Evolutionary conservation across 2,329 filamentous ascomycete genomes (phyloP), one percentile per base, ranked within the genome.

Genomic region (Hypomyces rosellus): DNA sequence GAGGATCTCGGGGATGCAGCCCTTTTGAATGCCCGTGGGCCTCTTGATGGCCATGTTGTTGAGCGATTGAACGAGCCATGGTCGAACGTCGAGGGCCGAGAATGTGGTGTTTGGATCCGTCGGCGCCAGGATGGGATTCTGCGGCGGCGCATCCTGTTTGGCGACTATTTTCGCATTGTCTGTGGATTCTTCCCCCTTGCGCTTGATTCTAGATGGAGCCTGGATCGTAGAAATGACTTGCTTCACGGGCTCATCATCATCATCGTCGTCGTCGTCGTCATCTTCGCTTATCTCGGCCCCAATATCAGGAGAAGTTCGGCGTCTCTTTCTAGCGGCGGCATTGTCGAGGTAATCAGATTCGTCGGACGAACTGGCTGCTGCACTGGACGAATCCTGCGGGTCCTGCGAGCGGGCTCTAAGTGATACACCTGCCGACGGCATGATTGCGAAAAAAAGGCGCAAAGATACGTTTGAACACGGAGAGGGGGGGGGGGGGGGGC

Each of bases 1-100:
- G 34, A 99, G 68, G 53, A 97, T 96, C 65, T 93, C 87, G 1
- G 92, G 91, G 62, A 99, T 97, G 65, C 89, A 95, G 47, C 84
- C 85, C 62, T 87, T 89, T 61, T 99, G 93, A 74, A 99, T 97
- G 14, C 86, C 86, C 0, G 93, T 99, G 0, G 93, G 93, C 51
- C 85, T 78, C 63, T 82, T 88, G 64, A 99, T 96, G 30, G 90
- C 89, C 78, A 83, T 80, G 61, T 81, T 82, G 48, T 69, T 69
- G 42, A 99, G 75, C 1, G 92, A 92, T 54, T 85, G 81, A 2
- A 95, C 84, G 4, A 99, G 82, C 93, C 93, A 99, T 65, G 88
- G 89, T 36, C 82, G 79, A 41, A 96, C 84, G 46, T 81, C 74
- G 46, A 96, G 71, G 11, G 82, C 80, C 15, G 83, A 79, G 64